Evolutionary conservation across 148 eudicot genomes (phyloP).

Genomic region (Rhododendron vialii): DNA sequence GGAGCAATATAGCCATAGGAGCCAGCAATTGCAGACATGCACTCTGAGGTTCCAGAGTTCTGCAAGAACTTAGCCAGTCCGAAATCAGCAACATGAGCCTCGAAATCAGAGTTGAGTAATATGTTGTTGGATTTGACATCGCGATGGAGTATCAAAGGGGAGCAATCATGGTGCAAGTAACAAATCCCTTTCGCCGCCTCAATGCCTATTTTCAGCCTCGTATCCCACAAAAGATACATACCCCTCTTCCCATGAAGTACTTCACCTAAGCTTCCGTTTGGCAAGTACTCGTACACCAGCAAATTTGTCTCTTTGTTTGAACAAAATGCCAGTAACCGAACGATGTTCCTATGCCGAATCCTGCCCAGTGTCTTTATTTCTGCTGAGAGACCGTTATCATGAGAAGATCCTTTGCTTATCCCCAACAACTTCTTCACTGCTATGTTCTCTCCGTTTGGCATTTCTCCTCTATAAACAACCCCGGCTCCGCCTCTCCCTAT

Average conservation of each 20-base stretch:
- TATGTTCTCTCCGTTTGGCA: slow-evolving; percentile 54
- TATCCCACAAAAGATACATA: slow-evolving; percentile 39
- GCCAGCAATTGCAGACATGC: slow-evolving; percentile 68
- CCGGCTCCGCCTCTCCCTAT: slow-evolving; percentile 68
- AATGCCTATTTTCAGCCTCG: slow-evolving; percentile 48
- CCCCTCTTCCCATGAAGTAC: slow-evolving; percentile 55
- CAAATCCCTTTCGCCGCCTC: slow-evolving; percentile 59
- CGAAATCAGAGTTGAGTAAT: slow-evolving; percentile 47
- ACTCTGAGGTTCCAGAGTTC: slow-evolving; percentile 43
- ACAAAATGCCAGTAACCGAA: slow-evolving; percentile 52
- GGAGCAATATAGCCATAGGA: slow-evolving; percentile 74
- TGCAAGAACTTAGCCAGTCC: slow-evolving; percentile 68
- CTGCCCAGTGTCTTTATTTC: slow-evolving; percentile 53
- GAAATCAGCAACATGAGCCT: slow-evolving; percentile 71
- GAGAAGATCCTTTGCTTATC: slow-evolving; percentile 35
- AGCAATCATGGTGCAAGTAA: slow-evolving; percentile 66
- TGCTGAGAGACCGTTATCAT: slow-evolving; percentile 55
- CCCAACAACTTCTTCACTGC: slow-evolving; percentile 52
- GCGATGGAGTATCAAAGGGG: slow-evolving; percentile 52
- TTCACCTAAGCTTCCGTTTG: slow-evolving; percentile 58
- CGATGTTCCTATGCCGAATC: slow-evolving; percentile 56
- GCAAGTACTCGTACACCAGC: slow-evolving; percentile 58
- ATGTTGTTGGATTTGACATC: slow-evolving; percentile 69
- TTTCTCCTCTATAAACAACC: slow-evolving; percentile 44
- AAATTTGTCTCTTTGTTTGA: slow-evolving; percentile 55